phyloP scores from a whole-genome alignment of 257 asterid genomes.

The Leonotis leonurus region DNA sequence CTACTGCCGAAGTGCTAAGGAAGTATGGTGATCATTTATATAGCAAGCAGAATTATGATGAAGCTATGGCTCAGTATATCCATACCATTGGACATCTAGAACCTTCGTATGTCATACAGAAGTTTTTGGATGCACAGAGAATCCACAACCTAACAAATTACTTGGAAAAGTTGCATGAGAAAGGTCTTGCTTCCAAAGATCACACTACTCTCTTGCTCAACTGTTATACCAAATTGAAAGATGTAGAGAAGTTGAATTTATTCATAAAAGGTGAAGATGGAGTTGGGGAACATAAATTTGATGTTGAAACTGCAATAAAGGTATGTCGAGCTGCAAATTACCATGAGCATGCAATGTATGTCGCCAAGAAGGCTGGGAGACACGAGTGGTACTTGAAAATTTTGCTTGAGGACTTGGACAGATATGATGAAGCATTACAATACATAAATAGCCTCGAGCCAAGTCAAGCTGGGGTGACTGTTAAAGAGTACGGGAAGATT shows the following conservation, averaged over 20 bases:
- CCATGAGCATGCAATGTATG: constrained; percentile 98
- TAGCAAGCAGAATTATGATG: constrained; percentile 75
- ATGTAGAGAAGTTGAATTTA: constrained; percentile 77
- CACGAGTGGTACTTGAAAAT: constrained; percentile 96
- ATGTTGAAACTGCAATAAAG: constrained; percentile 92
- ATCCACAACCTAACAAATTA: constrained; percentile 85
- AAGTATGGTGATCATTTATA: constrained; percentile 93
- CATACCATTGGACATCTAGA: constrained; percentile 89
- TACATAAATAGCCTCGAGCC: constrained; percentile 86
- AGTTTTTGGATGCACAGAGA: constrained; percentile 95
- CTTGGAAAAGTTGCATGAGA: constrained; percentile 93
- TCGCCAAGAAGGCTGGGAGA: constrained; percentile 90
- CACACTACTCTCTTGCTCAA: constrained; percentile 92
- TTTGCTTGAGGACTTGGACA: constrained; percentile 85
- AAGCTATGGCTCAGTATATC: constrained; percentile 89
- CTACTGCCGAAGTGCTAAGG: constrained; percentile 92
- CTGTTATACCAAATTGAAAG: constrained; percentile 93
- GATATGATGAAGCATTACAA: constrained; percentile 86
- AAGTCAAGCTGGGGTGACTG: constrained; percentile 93
- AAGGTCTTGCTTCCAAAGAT: constrained; percentile 89
- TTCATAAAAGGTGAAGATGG: constrained; percentile 87
- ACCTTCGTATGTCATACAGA: constrained; percentile 93
- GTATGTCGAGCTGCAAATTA: constrained; percentile 96
- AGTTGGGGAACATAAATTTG: constrained; percentile 73
- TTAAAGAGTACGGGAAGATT: constrained; percentile 89